These are phyloP conservation scores for Melampsora americana DNA, from an alignment of 1,284 basidiomycete genomes.

Conservation along the genomic window DNA sequence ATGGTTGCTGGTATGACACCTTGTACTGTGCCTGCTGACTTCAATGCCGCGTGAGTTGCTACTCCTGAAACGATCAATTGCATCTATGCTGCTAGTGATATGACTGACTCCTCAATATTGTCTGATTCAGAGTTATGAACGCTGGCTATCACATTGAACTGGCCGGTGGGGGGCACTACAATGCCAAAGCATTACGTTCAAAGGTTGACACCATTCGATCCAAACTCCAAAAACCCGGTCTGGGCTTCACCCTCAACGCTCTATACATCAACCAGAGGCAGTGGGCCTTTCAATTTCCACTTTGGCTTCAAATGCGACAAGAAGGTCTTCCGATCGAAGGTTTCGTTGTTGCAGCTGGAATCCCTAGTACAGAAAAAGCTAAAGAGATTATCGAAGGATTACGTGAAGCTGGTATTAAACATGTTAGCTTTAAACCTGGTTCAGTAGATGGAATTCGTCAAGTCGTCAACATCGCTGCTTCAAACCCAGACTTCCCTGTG, in stretches of 20 bases:
- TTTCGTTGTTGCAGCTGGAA: conserved; percentile 95
- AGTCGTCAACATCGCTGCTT: conserved; percentile 88
- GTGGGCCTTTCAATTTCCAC: conserved; percentile 82
- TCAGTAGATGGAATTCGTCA: conserved; percentile 95
- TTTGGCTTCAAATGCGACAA: conserved; percentile 94
- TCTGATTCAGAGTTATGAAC: conserved; percentile 59
- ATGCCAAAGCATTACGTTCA: conserved; percentile 74
- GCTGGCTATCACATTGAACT: conserved; percentile 95
- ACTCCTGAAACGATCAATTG: conserved; percentile 64
- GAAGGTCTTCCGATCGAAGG: conserved; percentile 95
- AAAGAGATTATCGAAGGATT: conserved; percentile 82
- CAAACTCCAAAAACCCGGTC: conserved; percentile 70
- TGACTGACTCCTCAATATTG: not conserved
- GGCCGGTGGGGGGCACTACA: conserved; percentile 97
- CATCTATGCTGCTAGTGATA: conserved; percentile 49
- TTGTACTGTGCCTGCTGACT: conserved; percentile 51
- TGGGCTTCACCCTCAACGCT: conserved; percentile 88
- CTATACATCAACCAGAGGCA: conserved; percentile 98
- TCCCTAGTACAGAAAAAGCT: conserved; percentile 87
- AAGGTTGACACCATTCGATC: conserved; percentile 86
- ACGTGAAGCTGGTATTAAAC: conserved; percentile 77
- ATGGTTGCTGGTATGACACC: conserved; percentile 92
- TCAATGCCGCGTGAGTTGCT: conserved; percentile 47
- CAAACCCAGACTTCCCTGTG: conserved; percentile 95
- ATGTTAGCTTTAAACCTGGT: conserved; percentile 95